phyloP scores from a whole-genome alignment of 75 land plant species.

The Pinus taeda region DNA sequence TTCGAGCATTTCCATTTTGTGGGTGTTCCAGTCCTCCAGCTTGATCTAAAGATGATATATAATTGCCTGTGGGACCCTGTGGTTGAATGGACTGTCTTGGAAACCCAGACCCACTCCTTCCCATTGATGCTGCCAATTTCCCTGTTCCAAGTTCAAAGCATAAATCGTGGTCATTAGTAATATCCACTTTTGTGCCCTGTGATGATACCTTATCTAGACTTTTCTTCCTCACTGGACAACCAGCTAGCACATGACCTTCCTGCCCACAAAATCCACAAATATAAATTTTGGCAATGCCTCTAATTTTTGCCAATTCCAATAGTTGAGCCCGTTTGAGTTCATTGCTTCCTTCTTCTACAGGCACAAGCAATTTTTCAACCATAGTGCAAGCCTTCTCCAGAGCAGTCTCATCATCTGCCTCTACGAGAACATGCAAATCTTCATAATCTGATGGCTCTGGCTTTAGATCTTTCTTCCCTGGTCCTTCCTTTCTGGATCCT shows the following conservation, averaged over 20 bases:
- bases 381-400: slow-evolving; percentile 89
- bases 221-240: no score
- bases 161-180: not conserved
- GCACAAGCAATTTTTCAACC: slow-evolving; percentile 89
- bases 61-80: not conserved
- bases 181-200: not conserved
- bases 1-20: not conserved
- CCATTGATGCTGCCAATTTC: not conserved
- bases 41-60: not conserved
- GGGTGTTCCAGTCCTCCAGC: slow-evolving; percentile 1
- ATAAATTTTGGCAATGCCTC: slow-evolving; percentile 86
- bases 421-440: slow-evolving; percentile 94
- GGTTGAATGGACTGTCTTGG: slow-evolving; percentile 1
- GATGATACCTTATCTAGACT: not conserved
- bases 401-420: slow-evolving; percentile 82
- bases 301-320: slow-evolving; percentile 84
- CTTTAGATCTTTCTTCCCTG: slow-evolving; percentile 18
- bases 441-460: slow-evolving; percentile 89
- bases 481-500: slow-evolving; percentile 87
- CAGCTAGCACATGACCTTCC: no score
- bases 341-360: slow-evolving; percentile 89
- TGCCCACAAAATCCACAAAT: slow-evolving; percentile 81
- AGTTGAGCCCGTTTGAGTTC: slow-evolving; percentile 94
- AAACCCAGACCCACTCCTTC: not conserved
- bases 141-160: not conserved